phyloP scores from a whole-genome alignment of 2,329 filamentous ascomycete genomes.

The Colletotrichum phormii region DNA sequence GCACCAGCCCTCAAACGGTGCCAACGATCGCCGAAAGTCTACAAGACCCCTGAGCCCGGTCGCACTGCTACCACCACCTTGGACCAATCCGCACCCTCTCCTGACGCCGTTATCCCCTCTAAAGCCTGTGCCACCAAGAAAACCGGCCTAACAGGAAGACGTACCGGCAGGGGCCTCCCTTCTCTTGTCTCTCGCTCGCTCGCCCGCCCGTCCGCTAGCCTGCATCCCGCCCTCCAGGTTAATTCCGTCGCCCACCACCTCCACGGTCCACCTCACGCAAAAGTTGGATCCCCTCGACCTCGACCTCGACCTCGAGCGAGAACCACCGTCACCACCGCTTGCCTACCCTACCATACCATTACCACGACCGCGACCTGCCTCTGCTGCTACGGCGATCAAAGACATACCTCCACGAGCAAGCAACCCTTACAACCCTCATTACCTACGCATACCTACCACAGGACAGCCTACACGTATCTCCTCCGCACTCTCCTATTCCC shows the following conservation, averaged over 20 bases:
- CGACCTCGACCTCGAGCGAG: not conserved
- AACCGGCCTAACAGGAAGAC: slow-evolving; percentile 26
- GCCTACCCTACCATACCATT: not conserved
- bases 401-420: not conserved
- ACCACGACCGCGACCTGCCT: not conserved
- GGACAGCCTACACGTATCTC: not conserved
- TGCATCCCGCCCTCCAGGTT: slow-evolving; percentile 25
- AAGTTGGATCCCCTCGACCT: slow-evolving; percentile 3
- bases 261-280: too few relatives aligned
- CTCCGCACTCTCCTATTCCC: not conserved
- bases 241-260: slow-evolving; percentile 17
- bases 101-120: slow-evolving; percentile 31
- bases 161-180: slow-evolving; percentile 31
- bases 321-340: not conserved
- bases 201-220: slow-evolving; percentile 11
- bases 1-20: slow-evolving; percentile 35
- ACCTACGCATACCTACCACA: not conserved
- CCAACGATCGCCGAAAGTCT: slow-evolving; percentile 36
- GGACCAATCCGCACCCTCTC: slow-evolving; percentile 30
- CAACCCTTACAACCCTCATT: not conserved
- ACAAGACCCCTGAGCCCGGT: slow-evolving; percentile 36
- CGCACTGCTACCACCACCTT: slow-evolving; percentile 18
- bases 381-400: not conserved
- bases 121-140: slow-evolving; percentile 34
- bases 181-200: slow-evolving; percentile 33